These are phyloP conservation scores for Tetrapisispora taiwanensis DNA, from an alignment of 805 yeast species.

Conservation along the genomic window DNA sequence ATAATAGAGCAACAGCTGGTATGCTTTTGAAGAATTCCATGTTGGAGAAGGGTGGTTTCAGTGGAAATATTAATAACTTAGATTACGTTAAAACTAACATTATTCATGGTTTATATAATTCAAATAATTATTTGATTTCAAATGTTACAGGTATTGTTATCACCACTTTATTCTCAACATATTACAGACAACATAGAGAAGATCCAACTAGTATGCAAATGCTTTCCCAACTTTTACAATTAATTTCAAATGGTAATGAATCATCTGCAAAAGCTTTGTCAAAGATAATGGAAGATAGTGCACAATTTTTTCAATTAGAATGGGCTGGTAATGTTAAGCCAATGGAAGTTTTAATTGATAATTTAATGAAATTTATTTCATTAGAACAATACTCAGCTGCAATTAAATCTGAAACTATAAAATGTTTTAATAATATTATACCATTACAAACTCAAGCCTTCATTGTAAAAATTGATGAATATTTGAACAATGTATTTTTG, in stretches of 20 bases:
- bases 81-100: conserved; percentile 38
- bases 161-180: conserved; percentile 61
- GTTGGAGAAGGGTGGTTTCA: conserved; percentile 28
- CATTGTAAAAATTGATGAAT: conserved; percentile 53
- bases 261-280: conserved; percentile 56
- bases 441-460: conserved; percentile 60
- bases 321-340: conserved; percentile 51
- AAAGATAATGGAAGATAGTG: conserved; percentile 86
- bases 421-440: conserved; percentile 69
- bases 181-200: conserved; percentile 28
- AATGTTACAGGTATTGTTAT: conserved; percentile 87
- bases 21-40: conserved; percentile 69
- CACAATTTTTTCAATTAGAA: conserved; percentile 51
- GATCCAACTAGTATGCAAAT: conserved; percentile 48
- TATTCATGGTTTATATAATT: conserved; percentile 31
- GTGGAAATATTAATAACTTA: conserved; percentile 20
- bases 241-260: conserved; percentile 41
- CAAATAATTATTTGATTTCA: conserved; percentile 42
- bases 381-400: conserved; percentile 29
- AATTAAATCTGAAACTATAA: conserved; percentile 52
- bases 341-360: conserved; percentile 53
- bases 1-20: conserved; percentile 76
- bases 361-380: conserved; percentile 46
- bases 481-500: conserved; percentile 51
- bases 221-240: conserved; percentile 55